Evolutionary conservation across 148 eudicot genomes (phyloP).

Genomic region (Polygonum maritimum): DNA sequence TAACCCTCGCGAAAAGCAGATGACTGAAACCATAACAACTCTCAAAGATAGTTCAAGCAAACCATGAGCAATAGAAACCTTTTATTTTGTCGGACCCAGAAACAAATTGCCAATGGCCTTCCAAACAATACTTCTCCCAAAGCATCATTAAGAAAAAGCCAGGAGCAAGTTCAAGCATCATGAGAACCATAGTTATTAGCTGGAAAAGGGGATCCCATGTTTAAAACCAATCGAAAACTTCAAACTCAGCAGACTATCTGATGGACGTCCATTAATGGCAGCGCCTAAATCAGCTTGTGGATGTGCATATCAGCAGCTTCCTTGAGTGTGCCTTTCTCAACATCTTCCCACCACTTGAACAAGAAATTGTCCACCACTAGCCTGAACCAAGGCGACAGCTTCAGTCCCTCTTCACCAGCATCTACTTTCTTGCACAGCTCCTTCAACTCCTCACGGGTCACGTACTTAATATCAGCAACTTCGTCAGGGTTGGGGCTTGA

Average conservation of each 20-base stretch:
- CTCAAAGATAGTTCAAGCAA: not conserved
- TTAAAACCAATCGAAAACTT: not conserved
- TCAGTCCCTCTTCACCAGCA: conserved; percentile 85
- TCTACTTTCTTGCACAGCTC: conserved; percentile 79
- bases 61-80: not conserved
- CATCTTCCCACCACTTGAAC: conserved; percentile 96
- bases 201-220: not conserved
- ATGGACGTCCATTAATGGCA: not conserved
- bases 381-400: conserved; percentile 94
- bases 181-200: not conserved
- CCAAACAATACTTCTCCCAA: not conserved
- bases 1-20: not conserved
- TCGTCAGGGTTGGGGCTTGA: conserved; percentile 85
- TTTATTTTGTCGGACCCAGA: not conserved
- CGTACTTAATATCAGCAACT: conserved; percentile 69
- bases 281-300: conserved; percentile 42
- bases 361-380: conserved; percentile 86
- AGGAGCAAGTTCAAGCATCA: not conserved
- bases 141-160: too few species aligned
- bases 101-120: not conserved
- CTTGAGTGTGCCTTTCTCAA: conserved; percentile 54
- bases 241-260: not conserved
- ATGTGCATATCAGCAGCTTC: conserved; percentile 77
- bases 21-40: not conserved
- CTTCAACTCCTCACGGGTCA: conserved; percentile 61